These are phyloP conservation scores for Suzukiozyma palmioleophila DNA, from an alignment of 1,139 yeast species.

Conservation along the genomic window DNA sequence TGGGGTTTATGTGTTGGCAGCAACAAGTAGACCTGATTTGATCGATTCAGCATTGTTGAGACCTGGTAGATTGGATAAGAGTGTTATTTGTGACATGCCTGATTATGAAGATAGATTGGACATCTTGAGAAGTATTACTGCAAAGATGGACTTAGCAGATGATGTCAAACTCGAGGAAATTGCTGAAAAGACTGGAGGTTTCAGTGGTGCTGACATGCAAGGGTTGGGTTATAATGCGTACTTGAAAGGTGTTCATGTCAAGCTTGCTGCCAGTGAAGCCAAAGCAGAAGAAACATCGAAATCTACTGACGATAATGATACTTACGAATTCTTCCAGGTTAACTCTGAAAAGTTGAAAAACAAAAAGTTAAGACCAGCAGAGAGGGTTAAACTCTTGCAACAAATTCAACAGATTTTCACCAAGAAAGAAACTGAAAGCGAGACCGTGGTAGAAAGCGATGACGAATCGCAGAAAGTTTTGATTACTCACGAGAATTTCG, in stretches of 20 bases:
- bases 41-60: slow-evolving; percentile 92
- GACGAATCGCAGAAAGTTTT: slow-evolving; percentile 20
- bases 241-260: slow-evolving; percentile 82
- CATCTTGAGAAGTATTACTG: slow-evolving; percentile 61
- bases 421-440: slow-evolving; percentile 9
- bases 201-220: slow-evolving; percentile 93
- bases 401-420: slow-evolving; percentile 42
- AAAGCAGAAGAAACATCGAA: slow-evolving; percentile 17
- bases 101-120: slow-evolving; percentile 63
- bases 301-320: slow-evolving; percentile 12
- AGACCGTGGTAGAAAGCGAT: slow-evolving; percentile 10
- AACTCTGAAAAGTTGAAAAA: slow-evolving; percentile 28
- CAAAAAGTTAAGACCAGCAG: slow-evolving; percentile 36
- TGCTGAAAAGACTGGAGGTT: slow-evolving; percentile 66
- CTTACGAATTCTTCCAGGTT: slow-evolving; percentile 33
- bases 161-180: slow-evolving; percentile 54
- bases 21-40: slow-evolving; percentile 91
- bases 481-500: slow-evolving; percentile 53
- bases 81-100: slow-evolving; percentile 89
- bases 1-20: slow-evolving; percentile 95
- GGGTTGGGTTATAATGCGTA: slow-evolving; percentile 91
- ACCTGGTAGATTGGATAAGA: slow-evolving; percentile 94
- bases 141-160: slow-evolving; percentile 46
- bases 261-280: slow-evolving; percentile 44
- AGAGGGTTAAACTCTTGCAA: slow-evolving; percentile 39